Base-by-base conservation (phyloP, 2,329 filamentous ascomycete species). In the Paradendryphiella salina region DNA sequence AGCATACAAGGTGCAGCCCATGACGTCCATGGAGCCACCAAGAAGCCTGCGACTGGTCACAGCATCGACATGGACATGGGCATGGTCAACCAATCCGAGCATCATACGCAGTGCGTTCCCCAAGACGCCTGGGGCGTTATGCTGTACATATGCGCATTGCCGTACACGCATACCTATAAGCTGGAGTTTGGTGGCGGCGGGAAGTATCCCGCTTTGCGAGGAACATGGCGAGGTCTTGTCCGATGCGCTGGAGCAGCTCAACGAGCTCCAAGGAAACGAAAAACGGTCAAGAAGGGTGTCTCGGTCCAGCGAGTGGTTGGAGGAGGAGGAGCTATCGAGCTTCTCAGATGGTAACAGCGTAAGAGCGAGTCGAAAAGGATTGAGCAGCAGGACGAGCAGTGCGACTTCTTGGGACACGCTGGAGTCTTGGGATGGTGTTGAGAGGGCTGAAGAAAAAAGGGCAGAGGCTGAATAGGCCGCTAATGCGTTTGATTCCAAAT, bases 71-170 rank as follows among this genome's bases (percentile, higher is more conserved):
- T 37, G 23, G 28, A 17, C 32, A 31, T 31, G 10, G 6, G 28
- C 15, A 33, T 18, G 41, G 10, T 17, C 33, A 2, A 11, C 13
- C 4, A 15, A 31, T 4, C 14, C 29, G 11, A 28, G 20, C 34
- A 18, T 14, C 7, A 9, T 37, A 31, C 31, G 23, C 13, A 48
- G 38, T 34, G 38, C 38, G 1, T 44, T 35, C 20, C 45, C 52
- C 4, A 55, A 39, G 32, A 52, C 39, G 13, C 52, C 40, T 5
- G 48, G 53, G 3, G 21, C 15, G 6, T 15, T 56, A 3, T 36
- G 37, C 3, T 53, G 49, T 17, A 21, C 45, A n/a, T 29, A 44
- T 40, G 7, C 14, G 10, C 4, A 39, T 10, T 56, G 53, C 23
- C 29, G 13, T 13, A 21, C 44, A n/a, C 35, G 40, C 2, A 28